Conservation (phyloP, 177 flowering plant species). For the Tripterygium wilfordii region DNA sequence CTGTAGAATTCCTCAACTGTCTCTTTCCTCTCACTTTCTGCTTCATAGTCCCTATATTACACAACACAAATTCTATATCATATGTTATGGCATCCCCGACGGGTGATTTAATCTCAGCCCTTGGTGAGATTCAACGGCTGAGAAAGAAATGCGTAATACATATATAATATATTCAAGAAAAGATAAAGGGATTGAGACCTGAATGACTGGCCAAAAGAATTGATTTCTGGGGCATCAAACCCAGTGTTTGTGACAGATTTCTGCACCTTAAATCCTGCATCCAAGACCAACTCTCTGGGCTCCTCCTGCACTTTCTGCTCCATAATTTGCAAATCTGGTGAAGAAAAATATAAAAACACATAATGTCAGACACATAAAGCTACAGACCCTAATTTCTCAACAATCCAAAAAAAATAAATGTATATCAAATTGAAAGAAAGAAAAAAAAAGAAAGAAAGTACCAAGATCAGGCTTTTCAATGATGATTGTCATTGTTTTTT, state of each 20-base stretch:
- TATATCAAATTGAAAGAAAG: neutral
- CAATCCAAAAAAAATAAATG: no score
- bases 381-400: neutral
- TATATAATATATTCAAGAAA: neutral
- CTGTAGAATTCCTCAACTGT: conserved; percentile 56
- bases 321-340: conserved; percentile 12
- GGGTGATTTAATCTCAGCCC: neutral
- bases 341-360: neutral
- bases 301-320: conserved; percentile 9
- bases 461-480: conserved; percentile 17
- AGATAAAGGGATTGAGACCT: conserved; percentile 18
- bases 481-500: conserved; percentile 20
- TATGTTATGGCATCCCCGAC: neutral
- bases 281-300: conserved; percentile 20
- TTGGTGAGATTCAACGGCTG: neutral
- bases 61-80: neutral
- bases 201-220: conserved; percentile 37
- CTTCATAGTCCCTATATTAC: conserved; percentile 44
- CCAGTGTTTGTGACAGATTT: conserved; percentile 7
- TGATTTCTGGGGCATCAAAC: conserved; percentile 34
- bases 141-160: neutral
- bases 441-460: conserved; percentile 2
- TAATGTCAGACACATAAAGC: neutral
- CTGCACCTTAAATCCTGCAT: conserved; percentile 26
- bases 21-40: conserved; percentile 42